Percentiles rank a stretch among this genome's conserved stretches.
These are phyloP conservation scores for Chlorencoelia australis DNA, from an alignment of 2,329 filamentous ascomycete species.

Conservation along the genomic window DNA sequence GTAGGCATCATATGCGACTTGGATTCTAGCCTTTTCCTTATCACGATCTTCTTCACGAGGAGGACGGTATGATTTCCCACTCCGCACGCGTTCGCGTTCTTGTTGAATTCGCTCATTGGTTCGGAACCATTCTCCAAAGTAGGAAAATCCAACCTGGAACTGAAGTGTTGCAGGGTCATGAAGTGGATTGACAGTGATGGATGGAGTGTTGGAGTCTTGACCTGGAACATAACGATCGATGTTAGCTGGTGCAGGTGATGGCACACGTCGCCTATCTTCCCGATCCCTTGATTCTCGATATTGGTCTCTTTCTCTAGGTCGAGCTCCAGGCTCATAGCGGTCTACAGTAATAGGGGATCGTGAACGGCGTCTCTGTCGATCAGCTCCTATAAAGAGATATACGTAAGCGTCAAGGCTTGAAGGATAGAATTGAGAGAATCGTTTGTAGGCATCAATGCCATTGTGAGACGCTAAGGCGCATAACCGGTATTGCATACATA, in stretches of 20 bases:
- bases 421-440: too few species aligned
- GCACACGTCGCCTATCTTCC: constrained; percentile 49
- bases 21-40: constrained; percentile 69
- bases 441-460: too few species aligned
- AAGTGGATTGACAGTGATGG: constrained; percentile 53
- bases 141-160: constrained; percentile 77
- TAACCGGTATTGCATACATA: not conserved
- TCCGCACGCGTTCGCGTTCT: constrained; percentile 61
- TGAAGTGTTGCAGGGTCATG: constrained; percentile 62
- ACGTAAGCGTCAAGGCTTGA: constrained; percentile 3
- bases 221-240: constrained; percentile 82
- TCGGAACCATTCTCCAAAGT: constrained; percentile 81
- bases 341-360: constrained; percentile 63
- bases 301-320: constrained; percentile 50
- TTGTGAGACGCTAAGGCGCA: too few species aligned
- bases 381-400: constrained; percentile 35
- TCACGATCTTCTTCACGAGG: constrained; percentile 67
- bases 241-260: constrained; percentile 51
- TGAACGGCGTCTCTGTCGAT: constrained; percentile 48
- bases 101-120: constrained; percentile 75
- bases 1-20: constrained; percentile 56
- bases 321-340: constrained; percentile 62
- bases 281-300: constrained; percentile 42
- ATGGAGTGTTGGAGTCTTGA: constrained; percentile 41
- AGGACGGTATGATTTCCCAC: constrained; percentile 58